Base-by-base conservation (phyloP, 441 rosid genomes). In the Adansonia grandidieri region DNA sequence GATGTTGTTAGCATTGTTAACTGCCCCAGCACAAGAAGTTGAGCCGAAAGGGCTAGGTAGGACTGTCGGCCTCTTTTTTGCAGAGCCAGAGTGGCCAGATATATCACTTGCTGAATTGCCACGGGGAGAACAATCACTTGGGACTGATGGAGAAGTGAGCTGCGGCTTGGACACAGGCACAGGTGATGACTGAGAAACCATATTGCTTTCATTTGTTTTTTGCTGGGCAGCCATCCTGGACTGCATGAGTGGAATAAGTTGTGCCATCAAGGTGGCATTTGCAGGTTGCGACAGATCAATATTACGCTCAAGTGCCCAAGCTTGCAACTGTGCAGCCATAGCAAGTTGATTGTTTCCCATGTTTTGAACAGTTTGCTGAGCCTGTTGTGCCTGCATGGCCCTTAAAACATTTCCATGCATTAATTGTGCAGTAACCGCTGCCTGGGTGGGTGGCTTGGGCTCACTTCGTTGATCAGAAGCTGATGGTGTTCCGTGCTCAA, bases 221-320 rank as follows among this genome's bases (percentile, higher is more conserved):
- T 91, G 95, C 79, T 91, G 96, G 28, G 90, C 88, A 86, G 89
- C 94, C 89, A 97, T 93, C 84, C 91, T 92, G 62, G 95, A 82
- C 86, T 97, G 98, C 91, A 92, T 87, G 32, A 88, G 81, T 19
- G 93, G 94, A 76, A 97, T 83, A 47, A 97, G 89, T 80, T 95
- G 97, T 7, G 95, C 88, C 88, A 94, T 83, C 92, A 95, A 83
- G 87, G 82, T 94, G 81, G 96, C 93, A 85, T 97, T 92, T 80
- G 88, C 95, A 81, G 99, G 99, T 64, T 83, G 93, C n/a, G 98
- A 86, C 77, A 93, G 85, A 87, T 97, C 99, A 81, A 97, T 86
- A 83, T 95, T 93, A 54, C 84, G 90, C 85, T 95, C 98, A 71
- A 86, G 90, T 77, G 94, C 99, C 99, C 97, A 95, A 58, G 97